Base-by-base conservation (phyloP, 2,329 filamentous ascomycete genomes). In the Exophiala spinifera region DNA sequence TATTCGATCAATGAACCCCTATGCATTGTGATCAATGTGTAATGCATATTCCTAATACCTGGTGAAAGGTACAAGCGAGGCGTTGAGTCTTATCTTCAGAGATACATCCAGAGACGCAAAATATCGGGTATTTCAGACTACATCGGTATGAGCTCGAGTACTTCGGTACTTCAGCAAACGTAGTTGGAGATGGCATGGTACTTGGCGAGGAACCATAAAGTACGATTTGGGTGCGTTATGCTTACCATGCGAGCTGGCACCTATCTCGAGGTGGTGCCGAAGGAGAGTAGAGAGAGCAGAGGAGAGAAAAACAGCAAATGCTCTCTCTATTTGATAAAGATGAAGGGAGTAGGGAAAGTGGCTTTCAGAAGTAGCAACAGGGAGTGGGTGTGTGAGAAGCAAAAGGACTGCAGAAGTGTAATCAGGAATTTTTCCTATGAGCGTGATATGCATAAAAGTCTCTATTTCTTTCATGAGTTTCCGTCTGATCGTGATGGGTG, bases 1-100 rank as follows among this genome's bases (percentile, higher is more conserved):
- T 36, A 77, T 78, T 61, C 74, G 76, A 42, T 77, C 76, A 20
- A 72, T 78, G 64, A 78, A 78, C 64, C 76, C 76, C 44, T 78
- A 76, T 63, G 75, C 76, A 55, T 66, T 78, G 63, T 78, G 69
- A 65, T 53, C 44, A 49, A 51, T 51, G 51, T 37, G 36, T 31
- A 10, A 45, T 52, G 13, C 14, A n/a, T 25, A 44, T 44, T 25
- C 21, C 10, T 28, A 44, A 28, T 44, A 44, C 23, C 28, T 25
- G 20, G 20, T n/a, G 19, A 3, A 25, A 15, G 34, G 3, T 31
- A 10, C 25, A 31, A 31, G 25, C 25, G 25, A 31, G 25, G 8
- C 21, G 15, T 10, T 17, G 21, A 42, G 11, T 13, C 3, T 5
- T 31, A 6, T 31, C 25, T 5, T 31, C 25, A 11, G 11, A 6